phyloP scores from a whole-genome alignment of 2,329 filamentous ascomycete species.

The Chaetomium sp. region DNA sequence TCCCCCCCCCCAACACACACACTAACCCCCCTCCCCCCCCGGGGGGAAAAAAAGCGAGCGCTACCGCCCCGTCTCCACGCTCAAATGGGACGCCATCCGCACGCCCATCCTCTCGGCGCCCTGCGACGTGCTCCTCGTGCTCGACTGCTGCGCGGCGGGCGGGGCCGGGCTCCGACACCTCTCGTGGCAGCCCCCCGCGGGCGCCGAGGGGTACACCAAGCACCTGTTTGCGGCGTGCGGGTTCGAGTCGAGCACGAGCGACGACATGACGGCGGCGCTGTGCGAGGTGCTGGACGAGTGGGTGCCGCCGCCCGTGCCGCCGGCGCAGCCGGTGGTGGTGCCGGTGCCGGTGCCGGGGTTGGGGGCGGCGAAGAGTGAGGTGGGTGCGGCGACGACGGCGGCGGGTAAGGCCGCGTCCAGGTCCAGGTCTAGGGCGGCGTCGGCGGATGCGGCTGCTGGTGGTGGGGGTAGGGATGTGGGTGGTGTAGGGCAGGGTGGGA shows the following conservation, averaged over 20 bases:
- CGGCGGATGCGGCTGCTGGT: neutral
- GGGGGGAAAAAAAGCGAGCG: conserved; percentile 34
- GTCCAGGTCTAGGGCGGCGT: neutral
- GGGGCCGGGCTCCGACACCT: conserved; percentile 32
- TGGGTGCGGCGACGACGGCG: neutral
- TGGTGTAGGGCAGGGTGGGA: neutral
- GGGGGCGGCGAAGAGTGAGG: no score
- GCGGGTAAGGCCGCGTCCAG: neutral
- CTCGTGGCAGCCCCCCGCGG: conserved; percentile 31
- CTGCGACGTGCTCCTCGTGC: conserved; percentile 34
- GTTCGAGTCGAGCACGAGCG: conserved; percentile 35
- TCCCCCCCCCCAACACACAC: neutral
- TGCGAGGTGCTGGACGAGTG: conserved; percentile 33
- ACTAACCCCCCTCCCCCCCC: neutral
- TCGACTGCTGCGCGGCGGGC: conserved; percentile 37
- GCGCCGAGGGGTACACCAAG: conserved; percentile 34
- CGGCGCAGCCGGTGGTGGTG: no score
- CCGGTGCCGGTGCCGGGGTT: no score
- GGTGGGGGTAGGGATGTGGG: neutral
- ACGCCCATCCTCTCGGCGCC: conserved; percentile 30
- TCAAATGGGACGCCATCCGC: conserved; percentile 34
- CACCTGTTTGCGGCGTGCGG: conserved; percentile 37
- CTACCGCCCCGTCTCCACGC: conserved; percentile 33
- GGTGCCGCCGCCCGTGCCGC: neutral
- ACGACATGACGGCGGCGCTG: conserved; percentile 37